Base-by-base conservation (phyloP, 2,329 filamentous ascomycete species). In the Ambrosiella cleistominuta region DNA sequence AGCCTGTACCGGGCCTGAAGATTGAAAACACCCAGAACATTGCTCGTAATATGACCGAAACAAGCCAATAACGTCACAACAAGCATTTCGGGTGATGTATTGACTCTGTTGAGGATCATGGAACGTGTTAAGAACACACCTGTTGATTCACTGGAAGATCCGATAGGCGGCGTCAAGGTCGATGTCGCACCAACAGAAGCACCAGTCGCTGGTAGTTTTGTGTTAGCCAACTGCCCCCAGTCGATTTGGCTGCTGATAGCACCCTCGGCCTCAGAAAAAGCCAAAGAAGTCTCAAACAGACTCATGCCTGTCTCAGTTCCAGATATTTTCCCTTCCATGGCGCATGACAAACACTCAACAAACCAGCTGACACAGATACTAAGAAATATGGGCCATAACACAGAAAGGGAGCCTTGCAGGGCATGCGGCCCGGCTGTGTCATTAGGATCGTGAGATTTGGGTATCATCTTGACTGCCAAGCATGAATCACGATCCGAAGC, bases 271-370 rank as follows among this genome's bases (percentile, higher is more conserved):
- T 98, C 93, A 9, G 91, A 88, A 71, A 97, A 98, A 1, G 91
- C 91, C 7, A 98, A 75, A 0, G 90, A 96, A 66, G 96, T 90
- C 68, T 98, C 93, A 65, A 97, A 95, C 1, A 96, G 79, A 0
- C 90, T 95, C 87, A 97, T 95, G 15, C 89, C 90, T 1, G 88
- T 94, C 70, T 97, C 93, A 0, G 87, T 85, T 62, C 86, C 80
- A 0, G 88, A 79, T 1, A 81, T 79, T 1, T 86, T 81, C 38
- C 91, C 91, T 68, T 95, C 88, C 6, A 97, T 77, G 8, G 91
- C 88, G 68, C 88, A 95, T 3, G 85, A 85, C 8, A 97, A 72
- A 0, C 88, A 93, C 69, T 97, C 93, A 17, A 95, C 72, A 64
- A 97, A 91, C 66, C 95, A 88, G 64, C 88, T 90, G 1, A 86